A percentile compares a stretch with the other conserved stretches of the same genome.
These are phyloP conservation scores for Pascua sp. DNA, from an alignment of 1,284 basidiomycete species.

Conservation along the genomic window DNA sequence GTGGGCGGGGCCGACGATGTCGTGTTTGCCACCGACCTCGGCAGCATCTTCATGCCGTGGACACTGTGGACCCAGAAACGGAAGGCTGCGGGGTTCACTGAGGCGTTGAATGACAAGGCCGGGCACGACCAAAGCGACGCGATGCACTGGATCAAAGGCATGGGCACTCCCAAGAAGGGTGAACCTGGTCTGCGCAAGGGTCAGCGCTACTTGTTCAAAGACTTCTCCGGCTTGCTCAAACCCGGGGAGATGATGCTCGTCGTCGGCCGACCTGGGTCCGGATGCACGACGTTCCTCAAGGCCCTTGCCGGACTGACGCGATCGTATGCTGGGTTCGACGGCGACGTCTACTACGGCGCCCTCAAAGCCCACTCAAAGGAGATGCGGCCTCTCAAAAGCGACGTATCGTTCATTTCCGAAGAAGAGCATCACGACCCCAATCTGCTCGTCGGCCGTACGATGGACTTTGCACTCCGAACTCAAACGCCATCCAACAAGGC, in stretches of 20 bases:
- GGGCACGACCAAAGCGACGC: conserved; percentile 5
- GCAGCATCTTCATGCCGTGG: conserved; percentile 36
- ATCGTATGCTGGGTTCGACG: conserved; percentile 50
- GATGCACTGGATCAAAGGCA: conserved; percentile 24
- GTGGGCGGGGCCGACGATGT: conserved; percentile 39
- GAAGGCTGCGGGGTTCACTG: conserved; percentile 19
- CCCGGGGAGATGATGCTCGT: conserved; percentile 48
- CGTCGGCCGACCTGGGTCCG: conserved; percentile 49
- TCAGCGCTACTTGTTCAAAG: conserved; percentile 40
- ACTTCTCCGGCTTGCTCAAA: conserved; percentile 34
- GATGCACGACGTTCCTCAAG: conserved; percentile 53
- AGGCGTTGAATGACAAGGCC: conserved; percentile 14
- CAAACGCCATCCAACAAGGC: conserved; percentile 31
- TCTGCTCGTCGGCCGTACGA: conserved; percentile 41
- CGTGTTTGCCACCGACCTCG: conserved; percentile 36
- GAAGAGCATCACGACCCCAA: conserved; percentile 44
- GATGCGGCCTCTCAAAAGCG: conserved; percentile 9
- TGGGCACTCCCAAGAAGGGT: conserved; percentile 21
- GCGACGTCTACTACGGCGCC: conserved; percentile 48
- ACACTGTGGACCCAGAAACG: conserved; percentile 32
- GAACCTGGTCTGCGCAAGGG: conserved; percentile 34
- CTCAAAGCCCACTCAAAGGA: conserved; percentile 25
- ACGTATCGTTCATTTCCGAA: conserved; percentile 39
- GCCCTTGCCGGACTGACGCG: conserved; percentile 47
- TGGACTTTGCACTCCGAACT: conserved; percentile 43